phyloP scores from a whole-genome alignment of 805 yeast species.

The Crinitomyces ghanaensis region DNA sequence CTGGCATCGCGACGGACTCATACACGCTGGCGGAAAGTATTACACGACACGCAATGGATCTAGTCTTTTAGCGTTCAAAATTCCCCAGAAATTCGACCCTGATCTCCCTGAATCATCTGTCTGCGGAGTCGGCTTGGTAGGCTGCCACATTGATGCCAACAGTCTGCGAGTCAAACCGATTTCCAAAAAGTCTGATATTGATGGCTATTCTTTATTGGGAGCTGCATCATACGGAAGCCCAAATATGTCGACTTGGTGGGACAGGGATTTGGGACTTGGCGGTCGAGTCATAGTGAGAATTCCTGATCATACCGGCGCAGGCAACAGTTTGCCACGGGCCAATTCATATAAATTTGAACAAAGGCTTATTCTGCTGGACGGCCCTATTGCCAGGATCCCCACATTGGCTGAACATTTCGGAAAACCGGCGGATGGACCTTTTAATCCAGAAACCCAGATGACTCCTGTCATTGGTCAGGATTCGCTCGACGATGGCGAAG shows the following conservation, averaged over 20 bases:
- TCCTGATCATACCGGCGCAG: no score
- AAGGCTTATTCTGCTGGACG: slow-evolving; percentile 22
- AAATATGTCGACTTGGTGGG: slow-evolving; percentile 57
- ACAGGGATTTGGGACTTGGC: slow-evolving; percentile 71
- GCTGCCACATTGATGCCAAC: slow-evolving; percentile 59
- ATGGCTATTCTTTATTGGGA: slow-evolving; percentile 64
- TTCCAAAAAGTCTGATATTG: slow-evolving; percentile 45
- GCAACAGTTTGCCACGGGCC: not conserved
- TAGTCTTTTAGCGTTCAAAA: slow-evolving; percentile 53
- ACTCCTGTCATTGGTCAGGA: slow-evolving; percentile 61
- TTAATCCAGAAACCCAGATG: slow-evolving; percentile 61
- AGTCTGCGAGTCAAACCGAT: slow-evolving; percentile 58
- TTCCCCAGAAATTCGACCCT: slow-evolving; percentile 58
- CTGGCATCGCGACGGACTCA: slow-evolving; percentile 30
- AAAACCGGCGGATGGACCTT: slow-evolving; percentile 48
- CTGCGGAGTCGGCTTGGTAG: slow-evolving; percentile 53
- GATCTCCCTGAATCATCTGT: slow-evolving; percentile 29
- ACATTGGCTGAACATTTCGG: slow-evolving; percentile 80
- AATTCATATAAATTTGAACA: slow-evolving; percentile 22
- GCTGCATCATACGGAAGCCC: slow-evolving; percentile 77
- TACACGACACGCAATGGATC: slow-evolving; percentile 62
- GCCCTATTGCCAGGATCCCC: slow-evolving; percentile 58
- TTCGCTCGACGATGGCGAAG: slow-evolving; percentile 25
- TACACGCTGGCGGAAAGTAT: slow-evolving; percentile 29
- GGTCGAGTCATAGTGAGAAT: slow-evolving; percentile 56